Conservation (phyloP, 129 eudicot species). For the Rutidosis leptorrhynchoides region DNA sequence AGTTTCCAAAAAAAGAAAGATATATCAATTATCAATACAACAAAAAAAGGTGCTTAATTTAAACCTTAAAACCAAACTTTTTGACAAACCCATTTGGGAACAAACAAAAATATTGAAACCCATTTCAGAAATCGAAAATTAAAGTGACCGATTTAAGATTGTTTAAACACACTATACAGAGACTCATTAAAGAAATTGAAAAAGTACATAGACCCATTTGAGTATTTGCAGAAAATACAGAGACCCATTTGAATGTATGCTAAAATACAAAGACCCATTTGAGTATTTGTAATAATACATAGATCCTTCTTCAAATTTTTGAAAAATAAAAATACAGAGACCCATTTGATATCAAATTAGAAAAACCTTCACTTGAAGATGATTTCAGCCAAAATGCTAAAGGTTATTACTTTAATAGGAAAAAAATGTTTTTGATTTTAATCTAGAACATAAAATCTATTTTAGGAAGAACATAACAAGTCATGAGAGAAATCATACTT, state of each 20-base stretch:
- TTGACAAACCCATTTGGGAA: conserved; percentile 16
- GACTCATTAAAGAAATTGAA: neutral
- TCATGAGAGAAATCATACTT: conserved; percentile 25
- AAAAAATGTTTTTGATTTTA: neutral
- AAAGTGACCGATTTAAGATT: neutral
- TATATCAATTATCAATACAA: neutral
- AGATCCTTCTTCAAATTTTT: neutral
- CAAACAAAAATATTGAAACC: neutral
- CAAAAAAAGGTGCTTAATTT: neutral
- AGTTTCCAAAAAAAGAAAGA: conserved; percentile 9
- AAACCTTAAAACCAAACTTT: neutral
- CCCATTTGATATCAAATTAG: neutral
- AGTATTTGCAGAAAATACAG: neutral
- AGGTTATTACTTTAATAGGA: neutral
- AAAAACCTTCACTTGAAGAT: neutral
- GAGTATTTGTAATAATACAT: neutral
- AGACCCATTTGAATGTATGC: neutral
- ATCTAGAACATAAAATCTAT: conserved; percentile 3
- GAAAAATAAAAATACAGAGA: neutral
- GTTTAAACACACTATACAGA: neutral
- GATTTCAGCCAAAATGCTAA: neutral
- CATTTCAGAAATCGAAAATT: neutral
- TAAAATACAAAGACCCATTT: neutral
- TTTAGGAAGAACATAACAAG: neutral
- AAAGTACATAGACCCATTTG: neutral